These are phyloP conservation scores for Metschnikowia henanensis DNA, from an alignment of 805 yeast species.

Conservation along the genomic window DNA sequence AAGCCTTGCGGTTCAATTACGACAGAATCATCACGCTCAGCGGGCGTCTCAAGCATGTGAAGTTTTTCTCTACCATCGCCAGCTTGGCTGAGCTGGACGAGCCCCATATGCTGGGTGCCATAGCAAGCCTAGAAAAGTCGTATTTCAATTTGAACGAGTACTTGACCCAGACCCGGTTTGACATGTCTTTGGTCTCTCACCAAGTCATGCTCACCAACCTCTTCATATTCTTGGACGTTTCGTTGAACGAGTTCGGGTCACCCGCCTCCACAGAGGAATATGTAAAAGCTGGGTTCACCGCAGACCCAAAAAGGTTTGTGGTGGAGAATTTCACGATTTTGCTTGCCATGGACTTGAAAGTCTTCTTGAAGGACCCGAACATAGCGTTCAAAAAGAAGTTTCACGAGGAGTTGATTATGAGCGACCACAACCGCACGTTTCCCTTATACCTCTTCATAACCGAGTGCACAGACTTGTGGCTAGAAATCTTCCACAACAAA, in stretches of 20 bases:
- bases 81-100: constrained; percentile 42
- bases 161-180: constrained; percentile 35
- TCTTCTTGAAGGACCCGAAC: constrained; percentile 56
- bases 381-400: constrained; percentile 60
- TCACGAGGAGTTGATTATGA: constrained; percentile 66
- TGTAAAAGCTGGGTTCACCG: constrained; percentile 47
- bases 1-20: constrained; percentile 42
- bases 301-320: constrained; percentile 43
- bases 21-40: constrained; percentile 45
- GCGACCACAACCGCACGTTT: constrained; percentile 48
- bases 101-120: constrained; percentile 29
- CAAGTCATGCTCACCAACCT: constrained; percentile 41
- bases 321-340: constrained; percentile 47
- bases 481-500: constrained; percentile 30
- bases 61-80: constrained; percentile 45
- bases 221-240: constrained; percentile 37
- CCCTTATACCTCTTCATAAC: constrained; percentile 46
- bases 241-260: constrained; percentile 43
- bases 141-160: constrained; percentile 38
- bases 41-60: constrained; percentile 47
- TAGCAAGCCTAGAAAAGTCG: constrained; percentile 31
- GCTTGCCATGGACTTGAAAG: constrained; percentile 52
- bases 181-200: constrained; percentile 40
- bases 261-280: constrained; percentile 45
- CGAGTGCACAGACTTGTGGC: constrained; percentile 37